phyloP scores from a whole-genome alignment of 1,284 basidiomycete species.

The Vanrija humicola region DNA sequence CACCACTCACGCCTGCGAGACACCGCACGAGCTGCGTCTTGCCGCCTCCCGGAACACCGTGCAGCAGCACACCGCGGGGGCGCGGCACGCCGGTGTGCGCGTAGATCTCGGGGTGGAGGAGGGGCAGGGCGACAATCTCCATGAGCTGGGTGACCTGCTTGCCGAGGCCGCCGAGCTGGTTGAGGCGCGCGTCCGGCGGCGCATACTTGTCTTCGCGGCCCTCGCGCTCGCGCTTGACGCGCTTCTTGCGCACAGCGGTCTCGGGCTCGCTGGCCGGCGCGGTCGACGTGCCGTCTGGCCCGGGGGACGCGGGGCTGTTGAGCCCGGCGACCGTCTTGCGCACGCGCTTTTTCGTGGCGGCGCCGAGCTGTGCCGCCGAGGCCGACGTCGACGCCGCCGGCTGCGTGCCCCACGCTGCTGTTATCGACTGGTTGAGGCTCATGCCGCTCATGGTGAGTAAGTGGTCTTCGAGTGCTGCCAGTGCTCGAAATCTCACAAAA shows the following conservation, averaged over 20 bases:
- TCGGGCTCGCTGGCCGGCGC: slow-evolving; percentile 7
- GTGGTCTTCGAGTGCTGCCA: background rate
- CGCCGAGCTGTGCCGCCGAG: background rate
- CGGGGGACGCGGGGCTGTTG: slow-evolving; percentile 5
- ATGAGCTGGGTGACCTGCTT: slow-evolving; percentile 85
- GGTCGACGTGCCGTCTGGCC: slow-evolving; percentile 4
- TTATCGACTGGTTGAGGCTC: slow-evolving; percentile 40
- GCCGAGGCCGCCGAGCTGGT: slow-evolving; percentile 84
- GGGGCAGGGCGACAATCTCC: slow-evolving; percentile 90
- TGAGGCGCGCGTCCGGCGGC: slow-evolving; percentile 53
- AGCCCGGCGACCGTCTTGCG: slow-evolving; percentile 15
- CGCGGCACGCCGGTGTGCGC: slow-evolving; percentile 87
- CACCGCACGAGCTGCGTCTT: slow-evolving; percentile 90
- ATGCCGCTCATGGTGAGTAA: slow-evolving; percentile 11
- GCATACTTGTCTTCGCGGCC: slow-evolving; percentile 34
- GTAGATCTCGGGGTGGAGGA: slow-evolving; percentile 94
- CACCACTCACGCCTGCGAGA: slow-evolving; percentile 62
- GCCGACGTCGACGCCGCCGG: background rate
- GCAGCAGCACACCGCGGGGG: slow-evolving; percentile 86
- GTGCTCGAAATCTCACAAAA: background rate
- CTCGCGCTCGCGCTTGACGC: slow-evolving; percentile 18
- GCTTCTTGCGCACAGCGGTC: slow-evolving; percentile 13
- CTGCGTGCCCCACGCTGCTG: slow-evolving; percentile 37
- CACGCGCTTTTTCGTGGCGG: slow-evolving; percentile 8
- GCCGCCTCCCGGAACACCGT: slow-evolving; percentile 95